These are phyloP conservation scores for Fusarium newnesense DNA, from an alignment of 2,329 filamentous ascomycete genomes.

Conservation along the genomic window DNA sequence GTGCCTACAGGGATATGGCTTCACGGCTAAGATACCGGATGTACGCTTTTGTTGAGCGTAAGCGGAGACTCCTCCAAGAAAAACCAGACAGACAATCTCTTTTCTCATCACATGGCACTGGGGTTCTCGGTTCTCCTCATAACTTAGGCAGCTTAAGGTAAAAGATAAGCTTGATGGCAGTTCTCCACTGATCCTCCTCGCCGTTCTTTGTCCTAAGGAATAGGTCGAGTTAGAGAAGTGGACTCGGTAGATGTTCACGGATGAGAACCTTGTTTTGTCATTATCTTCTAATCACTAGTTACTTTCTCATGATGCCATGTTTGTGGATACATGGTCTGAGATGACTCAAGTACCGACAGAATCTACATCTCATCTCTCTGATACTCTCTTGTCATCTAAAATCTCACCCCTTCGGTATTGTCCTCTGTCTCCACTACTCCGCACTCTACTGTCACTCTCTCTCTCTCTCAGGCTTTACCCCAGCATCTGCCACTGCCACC, in stretches of 20 bases:
- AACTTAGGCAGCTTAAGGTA: constrained; percentile 2
- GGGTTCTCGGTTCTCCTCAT: constrained; percentile 26
- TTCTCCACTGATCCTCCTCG: constrained; percentile 26
- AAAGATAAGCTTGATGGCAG: constrained; percentile 31
- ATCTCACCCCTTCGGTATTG: constrained; percentile 24
- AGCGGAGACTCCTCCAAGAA: constrained; percentile 7
- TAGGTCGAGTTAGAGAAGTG: not conserved
- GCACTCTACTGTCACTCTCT: constrained; percentile 14
- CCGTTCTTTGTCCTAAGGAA: not conserved
- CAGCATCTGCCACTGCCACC: not conserved
- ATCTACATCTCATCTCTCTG: constrained; percentile 17
- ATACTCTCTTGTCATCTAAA: constrained; percentile 5
- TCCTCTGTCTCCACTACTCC: constrained; percentile 39
- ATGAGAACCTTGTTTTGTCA: not conserved
- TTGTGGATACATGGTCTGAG: constrained; percentile 17
- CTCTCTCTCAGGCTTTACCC: constrained; percentile 2
- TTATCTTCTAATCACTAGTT: not conserved
- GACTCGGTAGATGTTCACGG: not conserved
- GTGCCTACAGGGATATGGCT: constrained; percentile 3
- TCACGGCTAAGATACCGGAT: constrained; percentile 26
- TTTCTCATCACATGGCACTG: constrained; percentile 25
- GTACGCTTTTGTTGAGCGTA: constrained; percentile 3
- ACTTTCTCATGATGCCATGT: constrained; percentile 13
- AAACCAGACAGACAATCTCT: constrained; percentile 5
- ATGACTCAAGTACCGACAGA: constrained; percentile 33